These are phyloP conservation scores for Xerocomus minutiporus DNA, from an alignment of 1,284 basidiomycete species.

Conservation along the genomic window DNA sequence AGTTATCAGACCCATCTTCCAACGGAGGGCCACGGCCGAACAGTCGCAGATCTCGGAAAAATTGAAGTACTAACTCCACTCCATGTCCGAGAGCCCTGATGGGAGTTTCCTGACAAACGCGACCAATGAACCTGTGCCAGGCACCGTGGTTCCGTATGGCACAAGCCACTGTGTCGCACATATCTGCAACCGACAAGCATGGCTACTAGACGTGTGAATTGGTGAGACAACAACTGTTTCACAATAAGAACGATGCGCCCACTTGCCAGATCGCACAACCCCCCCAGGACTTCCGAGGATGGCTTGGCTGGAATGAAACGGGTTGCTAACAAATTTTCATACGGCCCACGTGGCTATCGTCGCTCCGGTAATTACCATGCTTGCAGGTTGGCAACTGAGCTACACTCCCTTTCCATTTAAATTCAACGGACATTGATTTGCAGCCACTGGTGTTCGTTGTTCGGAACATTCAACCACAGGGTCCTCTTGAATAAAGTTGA, in stretches of 20 bases:
- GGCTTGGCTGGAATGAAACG: not conserved
- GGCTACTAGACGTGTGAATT: not conserved
- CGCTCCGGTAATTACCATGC: not conserved
- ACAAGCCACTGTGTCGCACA: not conserved
- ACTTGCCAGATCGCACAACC: not conserved
- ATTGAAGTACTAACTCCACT: not conserved
- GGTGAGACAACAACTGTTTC: not conserved
- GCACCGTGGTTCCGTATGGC: not conserved
- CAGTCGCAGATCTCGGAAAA: not conserved
- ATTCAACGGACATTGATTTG: not conserved
- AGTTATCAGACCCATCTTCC: not conserved
- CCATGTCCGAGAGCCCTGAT: not conserved
- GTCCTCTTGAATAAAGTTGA: not conserved
- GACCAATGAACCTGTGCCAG: not conserved
- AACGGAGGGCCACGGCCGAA: not conserved
- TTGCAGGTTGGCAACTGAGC: not conserved
- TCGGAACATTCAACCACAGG: not conserved
- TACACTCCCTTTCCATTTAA: not conserved
- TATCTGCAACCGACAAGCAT: not conserved
- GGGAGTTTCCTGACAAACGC: not conserved
- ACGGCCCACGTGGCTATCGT: not conserved
- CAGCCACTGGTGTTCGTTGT: not conserved
- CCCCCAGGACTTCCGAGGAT: not conserved
- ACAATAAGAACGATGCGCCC: not conserved
- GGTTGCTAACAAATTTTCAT: not conserved